phyloP scores from a whole-genome alignment of 1,284 basidiomycete species.

The Irpex sp. region DNA sequence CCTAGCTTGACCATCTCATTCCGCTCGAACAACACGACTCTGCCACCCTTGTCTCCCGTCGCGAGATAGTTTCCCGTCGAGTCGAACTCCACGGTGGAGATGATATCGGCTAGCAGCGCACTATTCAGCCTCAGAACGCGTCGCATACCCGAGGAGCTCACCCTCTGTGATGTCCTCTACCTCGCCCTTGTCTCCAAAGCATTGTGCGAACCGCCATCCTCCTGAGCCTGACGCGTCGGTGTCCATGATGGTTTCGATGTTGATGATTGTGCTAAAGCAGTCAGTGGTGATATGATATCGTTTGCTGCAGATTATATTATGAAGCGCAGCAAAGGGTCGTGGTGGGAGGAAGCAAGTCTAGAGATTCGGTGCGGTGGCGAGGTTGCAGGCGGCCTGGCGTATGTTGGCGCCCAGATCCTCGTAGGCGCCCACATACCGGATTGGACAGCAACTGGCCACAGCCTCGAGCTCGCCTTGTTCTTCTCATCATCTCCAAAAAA shows the following conservation, averaged over 20 bases:
- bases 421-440: background rate
- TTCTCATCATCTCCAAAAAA: background rate
- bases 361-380: constrained; percentile 1
- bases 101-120: constrained; percentile 81
- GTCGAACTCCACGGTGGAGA: constrained; percentile 99
- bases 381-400: background rate
- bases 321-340: constrained; percentile 1
- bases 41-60: constrained; percentile 98
- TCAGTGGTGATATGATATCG: background rate
- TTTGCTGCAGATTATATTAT: background rate
- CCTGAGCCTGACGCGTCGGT: constrained; percentile 81
- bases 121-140: constrained; percentile 13
- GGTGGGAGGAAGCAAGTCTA: constrained; percentile 1
- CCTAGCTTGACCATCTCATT: constrained; percentile 81
- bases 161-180: constrained; percentile 99
- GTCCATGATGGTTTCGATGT: constrained; percentile 40
- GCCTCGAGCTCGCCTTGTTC: background rate
- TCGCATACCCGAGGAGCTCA: constrained; percentile 30
- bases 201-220: constrained; percentile 98
- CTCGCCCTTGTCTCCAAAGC: constrained; percentile 98
- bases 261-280: background rate
- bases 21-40: constrained; percentile 97
- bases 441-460: background rate
- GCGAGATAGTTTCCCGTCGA: constrained; percentile 99
- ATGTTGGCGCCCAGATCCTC: background rate